These are phyloP conservation scores for Byssothecium circinans DNA, from an alignment of 2,329 filamentous ascomycete species.

Conservation along the genomic window DNA sequence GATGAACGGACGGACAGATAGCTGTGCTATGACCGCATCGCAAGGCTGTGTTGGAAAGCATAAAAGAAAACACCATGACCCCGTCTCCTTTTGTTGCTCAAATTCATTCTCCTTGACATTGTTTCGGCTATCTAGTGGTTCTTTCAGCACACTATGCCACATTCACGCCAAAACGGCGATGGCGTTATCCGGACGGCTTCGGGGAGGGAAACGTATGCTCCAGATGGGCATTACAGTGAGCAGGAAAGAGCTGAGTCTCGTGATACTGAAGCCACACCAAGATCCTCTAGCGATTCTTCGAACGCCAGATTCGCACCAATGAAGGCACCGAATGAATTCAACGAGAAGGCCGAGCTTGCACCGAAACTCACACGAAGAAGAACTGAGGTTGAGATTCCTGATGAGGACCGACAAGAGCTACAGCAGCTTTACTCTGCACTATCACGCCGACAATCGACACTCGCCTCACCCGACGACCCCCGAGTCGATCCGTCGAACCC, in stretches of 20 bases:
- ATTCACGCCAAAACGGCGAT: conserved; percentile 1
- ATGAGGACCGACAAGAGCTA: conserved; percentile 29
- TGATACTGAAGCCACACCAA: conserved; percentile 4
- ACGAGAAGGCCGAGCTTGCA: conserved; percentile 1
- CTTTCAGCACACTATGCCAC: conserved; percentile 2
- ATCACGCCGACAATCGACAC: conserved; percentile 27
- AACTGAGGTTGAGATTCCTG: conserved; percentile 23
- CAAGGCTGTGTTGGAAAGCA: neutral
- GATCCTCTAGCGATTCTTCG: conserved; percentile 13
- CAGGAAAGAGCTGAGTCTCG: neutral
- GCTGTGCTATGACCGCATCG: neutral
- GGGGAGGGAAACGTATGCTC: conserved; percentile 32
- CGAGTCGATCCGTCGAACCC: conserved; percentile 56
- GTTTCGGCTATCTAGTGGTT: neutral
- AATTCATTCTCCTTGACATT: neutral
- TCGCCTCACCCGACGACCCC: conserved; percentile 46
- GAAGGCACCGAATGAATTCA: neutral
- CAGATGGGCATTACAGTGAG: conserved; percentile 23
- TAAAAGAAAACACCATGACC: neutral
- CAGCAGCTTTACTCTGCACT: conserved; percentile 25
- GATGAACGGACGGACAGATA: too few species aligned
- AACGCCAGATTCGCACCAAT: conserved; percentile 10
- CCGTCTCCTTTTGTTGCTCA: neutral
- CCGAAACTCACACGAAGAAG: conserved; percentile 9
- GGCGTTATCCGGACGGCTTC: conserved; percentile 30